Percentiles rank a stretch among this genome's conserved stretches.
Conservation (phyloP, 805 yeast species). For the Wickerhamiella lipophila region DNA sequence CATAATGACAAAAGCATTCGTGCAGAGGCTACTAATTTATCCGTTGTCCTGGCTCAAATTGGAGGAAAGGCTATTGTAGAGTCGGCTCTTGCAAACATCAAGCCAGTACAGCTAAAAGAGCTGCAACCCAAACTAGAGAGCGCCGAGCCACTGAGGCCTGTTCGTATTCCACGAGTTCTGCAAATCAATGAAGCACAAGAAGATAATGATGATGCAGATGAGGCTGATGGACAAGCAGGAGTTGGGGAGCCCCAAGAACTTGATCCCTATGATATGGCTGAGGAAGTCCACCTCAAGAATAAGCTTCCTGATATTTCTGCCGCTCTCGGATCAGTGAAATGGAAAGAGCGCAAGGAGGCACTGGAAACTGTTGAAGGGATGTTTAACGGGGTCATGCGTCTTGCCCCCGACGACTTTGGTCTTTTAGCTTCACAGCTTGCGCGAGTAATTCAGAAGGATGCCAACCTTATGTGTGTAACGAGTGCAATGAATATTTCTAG, state of each 20-base stretch:
- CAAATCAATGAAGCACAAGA: conserved; percentile 5
- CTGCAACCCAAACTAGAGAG: conserved; percentile 54
- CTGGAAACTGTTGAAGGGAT: conserved; percentile 44
- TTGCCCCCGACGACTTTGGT: conserved; percentile 48
- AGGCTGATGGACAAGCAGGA: background rate
- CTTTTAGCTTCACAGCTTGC: conserved; percentile 50
- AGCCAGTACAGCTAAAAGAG: conserved; percentile 87
- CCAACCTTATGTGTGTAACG: conserved; percentile 75
- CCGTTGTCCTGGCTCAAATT: conserved; percentile 63
- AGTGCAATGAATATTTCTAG: conserved; percentile 58
- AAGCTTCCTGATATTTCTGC: conserved; percentile 55
- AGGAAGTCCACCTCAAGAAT: conserved; percentile 52
- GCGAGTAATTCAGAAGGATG: conserved; percentile 65
- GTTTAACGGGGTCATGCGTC: conserved; percentile 32
- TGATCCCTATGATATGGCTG: conserved; percentile 54
- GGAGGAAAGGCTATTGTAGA: conserved; percentile 51
- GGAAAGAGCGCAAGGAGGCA: conserved; percentile 88
- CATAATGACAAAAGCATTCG: conserved; percentile 85
- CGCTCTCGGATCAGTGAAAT: conserved; percentile 49
- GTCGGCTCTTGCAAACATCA: conserved; percentile 42
- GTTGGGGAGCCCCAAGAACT: conserved; percentile 31
- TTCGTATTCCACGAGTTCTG: conserved; percentile 4
- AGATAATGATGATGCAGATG: conserved; percentile 5
- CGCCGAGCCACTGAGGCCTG: conserved; percentile 27
- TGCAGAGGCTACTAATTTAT: conserved; percentile 55